Percentiles rank a stretch among this genome's conserved stretches.
Evolutionary conservation across 177 flowering plant species (phyloP).

Genomic region (Vitis hybrid): DNA sequence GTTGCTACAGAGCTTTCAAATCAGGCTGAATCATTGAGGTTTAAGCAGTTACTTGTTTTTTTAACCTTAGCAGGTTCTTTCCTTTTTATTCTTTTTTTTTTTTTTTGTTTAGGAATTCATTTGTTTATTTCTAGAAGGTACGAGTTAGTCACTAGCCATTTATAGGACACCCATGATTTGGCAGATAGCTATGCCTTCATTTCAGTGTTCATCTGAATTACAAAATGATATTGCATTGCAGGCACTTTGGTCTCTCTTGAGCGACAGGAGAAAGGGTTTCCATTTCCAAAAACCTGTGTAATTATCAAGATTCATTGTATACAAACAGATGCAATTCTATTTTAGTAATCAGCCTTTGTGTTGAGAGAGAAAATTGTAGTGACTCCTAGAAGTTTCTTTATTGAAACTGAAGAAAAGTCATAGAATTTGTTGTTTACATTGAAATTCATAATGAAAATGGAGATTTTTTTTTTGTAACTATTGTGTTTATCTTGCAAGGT

Average conservation of each 20-base stretch:
- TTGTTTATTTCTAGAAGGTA: background rate
- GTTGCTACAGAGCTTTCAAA: background rate
- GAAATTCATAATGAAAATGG: background rate
- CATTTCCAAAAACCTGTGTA: slow-evolving; percentile 3
- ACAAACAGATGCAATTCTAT: slow-evolving; percentile 5
- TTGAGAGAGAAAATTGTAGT: slow-evolving; percentile 3
- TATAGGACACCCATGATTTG: background rate
- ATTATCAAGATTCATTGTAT: slow-evolving; percentile 8
- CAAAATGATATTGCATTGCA: slow-evolving; percentile 23
- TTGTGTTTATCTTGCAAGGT: background rate
- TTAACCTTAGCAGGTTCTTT: background rate
- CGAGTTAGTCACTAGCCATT: slow-evolving; percentile 1
- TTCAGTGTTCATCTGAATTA: slow-evolving; percentile 12
- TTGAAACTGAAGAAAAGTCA: background rate
- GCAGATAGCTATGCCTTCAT: slow-evolving; percentile 3
- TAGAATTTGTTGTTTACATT: background rate
- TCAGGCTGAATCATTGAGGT: background rate
- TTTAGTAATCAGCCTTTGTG: slow-evolving; percentile 9
- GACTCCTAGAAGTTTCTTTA: background rate
- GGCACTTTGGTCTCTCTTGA: slow-evolving; percentile 19
- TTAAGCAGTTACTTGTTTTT: background rate
- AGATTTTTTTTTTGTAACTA: background rate
- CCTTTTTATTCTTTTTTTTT: no score
- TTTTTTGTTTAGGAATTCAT: background rate
- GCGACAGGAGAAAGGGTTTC: slow-evolving; percentile 13